A percentile compares a stretch with the other conserved stretches of the same genome.
Conservation (phyloP, 2,329 filamentous ascomycete genomes). For the Penicillium sp. region DNA sequence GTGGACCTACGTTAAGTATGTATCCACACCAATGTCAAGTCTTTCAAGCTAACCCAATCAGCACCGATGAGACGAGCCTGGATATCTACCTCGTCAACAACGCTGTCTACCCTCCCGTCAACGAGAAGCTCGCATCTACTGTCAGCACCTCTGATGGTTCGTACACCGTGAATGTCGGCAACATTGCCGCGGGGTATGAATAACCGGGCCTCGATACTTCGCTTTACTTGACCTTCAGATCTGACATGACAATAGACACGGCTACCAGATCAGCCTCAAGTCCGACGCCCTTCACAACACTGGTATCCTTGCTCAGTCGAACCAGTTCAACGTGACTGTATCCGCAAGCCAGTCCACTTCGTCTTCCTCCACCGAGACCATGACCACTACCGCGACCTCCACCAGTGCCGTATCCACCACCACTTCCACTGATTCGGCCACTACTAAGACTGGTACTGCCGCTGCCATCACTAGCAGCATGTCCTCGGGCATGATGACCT, state of each 20-base stretch:
- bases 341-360: slow-evolving; percentile 19
- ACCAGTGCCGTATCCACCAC: background rate
- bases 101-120: slow-evolving; percentile 33
- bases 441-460: background rate
- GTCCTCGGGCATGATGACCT: slow-evolving; percentile 6
- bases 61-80: slow-evolving; percentile 41
- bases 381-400: slow-evolving; percentile 6
- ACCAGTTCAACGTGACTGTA: slow-evolving; percentile 34
- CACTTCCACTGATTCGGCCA: slow-evolving; percentile 6
- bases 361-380: background rate
- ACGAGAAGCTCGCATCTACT: slow-evolving; percentile 34
- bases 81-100: slow-evolving; percentile 45
- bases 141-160: slow-evolving; percentile 38
- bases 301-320: slow-evolving; percentile 44
- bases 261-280: slow-evolving; percentile 44
- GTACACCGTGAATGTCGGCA: slow-evolving; percentile 36
- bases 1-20: slow-evolving; percentile 40
- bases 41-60: slow-evolving; percentile 8
- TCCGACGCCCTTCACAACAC: slow-evolving; percentile 34
- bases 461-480: slow-evolving; percentile 8
- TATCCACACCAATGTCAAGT: background rate
- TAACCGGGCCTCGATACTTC: background rate
- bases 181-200: slow-evolving; percentile 24
- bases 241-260: slow-evolving; percentile 25
- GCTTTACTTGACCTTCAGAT: background rate